These are phyloP conservation scores for Kondoa subrosea DNA, from an alignment of 768 basidiomycete species.

Conservation along the genomic window DNA sequence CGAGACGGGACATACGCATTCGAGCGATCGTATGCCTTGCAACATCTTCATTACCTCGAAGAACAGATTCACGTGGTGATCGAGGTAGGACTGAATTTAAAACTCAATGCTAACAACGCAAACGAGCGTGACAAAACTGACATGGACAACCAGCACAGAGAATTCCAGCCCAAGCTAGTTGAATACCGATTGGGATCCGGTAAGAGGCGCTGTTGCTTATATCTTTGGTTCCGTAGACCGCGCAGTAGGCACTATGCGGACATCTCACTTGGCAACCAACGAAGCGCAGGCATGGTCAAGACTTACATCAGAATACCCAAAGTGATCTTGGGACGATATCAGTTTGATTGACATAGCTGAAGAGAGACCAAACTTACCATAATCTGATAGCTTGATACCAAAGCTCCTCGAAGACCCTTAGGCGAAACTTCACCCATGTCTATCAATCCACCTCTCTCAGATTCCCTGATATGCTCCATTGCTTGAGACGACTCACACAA, in stretches of 20 bases:
- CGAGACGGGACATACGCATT: no score
- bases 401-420: conserved; percentile 15
- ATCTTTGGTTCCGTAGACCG: conserved; percentile 9
- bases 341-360: no score
- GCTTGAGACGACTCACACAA: conserved; percentile 13
- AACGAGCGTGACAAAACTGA: not conserved
- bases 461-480: no score
- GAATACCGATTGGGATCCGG: conserved; percentile 15
- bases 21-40: conserved; percentile 11
- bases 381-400: conserved; percentile 14
- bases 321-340: no score
- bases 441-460: no score
- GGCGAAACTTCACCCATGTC: conserved; percentile 16
- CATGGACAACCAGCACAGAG: conserved; percentile 17
- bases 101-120: not conserved
- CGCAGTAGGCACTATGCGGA: conserved; percentile 13
- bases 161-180: conserved; percentile 15
- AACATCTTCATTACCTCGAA: conserved; percentile 7
- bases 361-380: conserved; percentile 15
- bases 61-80: conserved; percentile 17
- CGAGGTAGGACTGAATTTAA: conserved; percentile 12
- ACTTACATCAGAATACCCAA: no score
- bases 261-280: no score
- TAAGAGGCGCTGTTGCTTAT: conserved; percentile 5
- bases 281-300: no score